phyloP scores from a whole-genome alignment of 495 filamentous ascomycete species.

The Pyrenopolyporus hunteri region DNA sequence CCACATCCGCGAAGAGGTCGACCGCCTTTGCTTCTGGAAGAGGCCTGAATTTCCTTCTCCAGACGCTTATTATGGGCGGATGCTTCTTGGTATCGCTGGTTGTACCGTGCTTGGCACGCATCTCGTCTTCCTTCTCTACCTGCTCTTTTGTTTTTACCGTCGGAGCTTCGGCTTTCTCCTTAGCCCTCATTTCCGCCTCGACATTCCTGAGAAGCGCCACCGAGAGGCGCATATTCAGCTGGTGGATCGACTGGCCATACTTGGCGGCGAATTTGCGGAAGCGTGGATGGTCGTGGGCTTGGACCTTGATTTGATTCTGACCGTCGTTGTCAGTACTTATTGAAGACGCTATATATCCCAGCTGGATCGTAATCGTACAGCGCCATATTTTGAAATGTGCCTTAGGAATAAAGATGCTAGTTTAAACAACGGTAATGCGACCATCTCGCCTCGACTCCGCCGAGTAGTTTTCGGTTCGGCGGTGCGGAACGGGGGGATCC shows the following conservation, averaged over 20 bases:
- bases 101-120: constrained; percentile 50
- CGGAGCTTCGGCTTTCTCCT: constrained; percentile 71
- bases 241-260: constrained; percentile 80
- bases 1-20: constrained; percentile 92
- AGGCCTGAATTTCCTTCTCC: constrained; percentile 65
- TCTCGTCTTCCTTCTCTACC: constrained; percentile 65
- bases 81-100: constrained; percentile 44
- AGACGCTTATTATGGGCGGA: constrained; percentile 50
- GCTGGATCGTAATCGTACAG: constrained; percentile 47
- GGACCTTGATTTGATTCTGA: constrained; percentile 90
- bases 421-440: constrained; percentile 56
- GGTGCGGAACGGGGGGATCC: constrained; percentile 3
- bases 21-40: constrained; percentile 93
- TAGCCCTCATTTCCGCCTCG: constrained; percentile 62
- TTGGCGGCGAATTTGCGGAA: constrained; percentile 79
- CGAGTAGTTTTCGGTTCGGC: not conserved
- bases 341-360: not conserved
- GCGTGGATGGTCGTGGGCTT: constrained; percentile 91
- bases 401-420: constrained; percentile 56
- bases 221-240: constrained; percentile 90
- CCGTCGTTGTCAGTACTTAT: constrained; percentile 20
- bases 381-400: constrained; percentile 66
- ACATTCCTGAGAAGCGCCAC: constrained; percentile 83
- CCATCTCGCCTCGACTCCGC: constrained; percentile 48
- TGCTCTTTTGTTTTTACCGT: constrained; percentile 83